Conservation (phyloP, 345 rosid genomes). For the Pugionium dolabratum region DNA sequence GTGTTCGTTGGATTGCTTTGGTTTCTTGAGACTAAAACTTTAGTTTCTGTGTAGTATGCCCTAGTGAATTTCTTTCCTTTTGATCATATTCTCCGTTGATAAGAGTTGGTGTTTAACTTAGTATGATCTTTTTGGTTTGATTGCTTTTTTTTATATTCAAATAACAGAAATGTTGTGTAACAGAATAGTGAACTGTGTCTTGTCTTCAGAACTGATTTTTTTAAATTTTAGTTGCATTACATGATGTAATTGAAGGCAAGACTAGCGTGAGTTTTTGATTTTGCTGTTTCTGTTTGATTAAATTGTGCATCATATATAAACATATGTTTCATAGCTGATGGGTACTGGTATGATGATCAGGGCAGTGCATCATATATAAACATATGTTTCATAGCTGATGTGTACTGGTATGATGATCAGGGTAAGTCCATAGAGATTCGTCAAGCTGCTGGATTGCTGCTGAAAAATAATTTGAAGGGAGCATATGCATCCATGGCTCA, state of each 20-base stretch:
- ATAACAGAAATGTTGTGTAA: neutral
- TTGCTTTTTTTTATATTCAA: neutral
- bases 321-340: constrained; percentile 19
- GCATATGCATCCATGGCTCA: constrained; percentile 66
- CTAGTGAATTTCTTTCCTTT: constrained; percentile 19
- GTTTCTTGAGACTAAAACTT: constrained; percentile 6
- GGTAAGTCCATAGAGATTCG: constrained; percentile 83
- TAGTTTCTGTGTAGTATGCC: constrained; percentile 4
- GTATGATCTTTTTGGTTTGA: neutral
- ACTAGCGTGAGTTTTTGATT: neutral
- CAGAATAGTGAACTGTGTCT: neutral
- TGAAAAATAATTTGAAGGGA: constrained; percentile 81
- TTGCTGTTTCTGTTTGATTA: constrained; percentile 6
- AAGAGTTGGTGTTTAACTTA: neutral
- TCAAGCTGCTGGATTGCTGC: constrained; percentile 94
- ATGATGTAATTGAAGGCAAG: neutral
- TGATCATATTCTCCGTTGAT: neutral
- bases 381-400: constrained; percentile 19
- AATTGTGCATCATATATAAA: neutral
- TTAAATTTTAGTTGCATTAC: constrained; percentile 5
- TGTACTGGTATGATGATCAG: constrained; percentile 45
- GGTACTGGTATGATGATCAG: constrained; percentile 45
- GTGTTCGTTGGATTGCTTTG: constrained; percentile 12
- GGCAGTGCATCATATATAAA: constrained; percentile 4
- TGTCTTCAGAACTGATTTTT: neutral